phyloP scores from a whole-genome alignment of 306 rosid genomes.

The Carpinus viminea region DNA sequence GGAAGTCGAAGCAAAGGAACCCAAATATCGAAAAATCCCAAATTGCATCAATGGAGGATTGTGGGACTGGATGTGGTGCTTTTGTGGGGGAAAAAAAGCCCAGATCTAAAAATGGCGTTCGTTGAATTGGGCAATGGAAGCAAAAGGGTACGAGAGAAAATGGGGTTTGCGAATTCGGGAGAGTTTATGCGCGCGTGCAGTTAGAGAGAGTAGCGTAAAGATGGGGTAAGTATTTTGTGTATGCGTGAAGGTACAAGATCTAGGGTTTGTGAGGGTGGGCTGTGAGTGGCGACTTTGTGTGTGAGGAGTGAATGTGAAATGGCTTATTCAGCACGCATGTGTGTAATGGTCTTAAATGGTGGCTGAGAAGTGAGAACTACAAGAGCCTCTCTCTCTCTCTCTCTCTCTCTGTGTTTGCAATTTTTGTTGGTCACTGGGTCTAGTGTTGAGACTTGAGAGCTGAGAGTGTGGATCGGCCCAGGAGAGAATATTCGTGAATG shows the following conservation, averaged over 20 bases:
- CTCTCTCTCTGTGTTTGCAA: neutral
- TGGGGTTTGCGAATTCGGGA: conserved; percentile 13
- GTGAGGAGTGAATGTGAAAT: conserved; percentile 18
- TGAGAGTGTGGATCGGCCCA: conserved; percentile 27
- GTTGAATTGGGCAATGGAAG: neutral
- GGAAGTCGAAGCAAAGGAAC: neutral
- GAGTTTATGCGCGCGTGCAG: neutral
- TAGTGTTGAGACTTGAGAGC: neutral
- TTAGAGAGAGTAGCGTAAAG: conserved; percentile 44
- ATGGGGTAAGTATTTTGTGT: conserved; percentile 15
- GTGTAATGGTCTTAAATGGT: conserved; percentile 51
- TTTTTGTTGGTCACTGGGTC: conserved; percentile 1
- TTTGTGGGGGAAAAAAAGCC: neutral
- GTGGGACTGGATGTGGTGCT: neutral
- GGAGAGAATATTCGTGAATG: conserved; percentile 25
- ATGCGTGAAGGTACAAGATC: conserved; percentile 44
- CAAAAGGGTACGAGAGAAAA: conserved; percentile 22
- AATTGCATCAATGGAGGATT: neutral
- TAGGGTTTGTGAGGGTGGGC: conserved; percentile 49
- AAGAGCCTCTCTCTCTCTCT: conserved; percentile 15
- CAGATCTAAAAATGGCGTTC: conserved; percentile 52
- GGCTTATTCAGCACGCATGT: conserved; percentile 58
- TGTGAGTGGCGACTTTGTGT: conserved; percentile 1
- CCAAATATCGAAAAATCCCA: neutral
- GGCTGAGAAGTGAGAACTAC: conserved; percentile 24